Percentiles rank a stretch among this genome's conserved stretches.
Evolutionary conservation across 2,329 filamentous ascomycete species (phyloP).

Genomic region (Monosporascus sp.): DNA sequence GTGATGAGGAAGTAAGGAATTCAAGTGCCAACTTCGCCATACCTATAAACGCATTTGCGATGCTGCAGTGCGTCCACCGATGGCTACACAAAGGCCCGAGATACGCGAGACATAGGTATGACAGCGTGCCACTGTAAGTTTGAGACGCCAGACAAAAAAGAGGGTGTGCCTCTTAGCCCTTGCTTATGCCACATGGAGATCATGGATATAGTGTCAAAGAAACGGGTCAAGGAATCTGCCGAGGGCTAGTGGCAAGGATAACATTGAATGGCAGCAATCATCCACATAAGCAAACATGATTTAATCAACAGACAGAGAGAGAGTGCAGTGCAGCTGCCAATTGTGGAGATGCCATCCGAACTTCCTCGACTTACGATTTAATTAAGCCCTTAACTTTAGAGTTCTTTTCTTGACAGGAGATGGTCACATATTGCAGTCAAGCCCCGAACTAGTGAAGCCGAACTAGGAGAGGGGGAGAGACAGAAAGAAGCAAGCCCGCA

Average conservation of each 20-base stretch:
- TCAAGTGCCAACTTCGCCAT: not conserved
- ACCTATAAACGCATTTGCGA: not conserved
- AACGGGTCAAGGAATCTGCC: not conserved
- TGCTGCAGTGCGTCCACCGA: not conserved
- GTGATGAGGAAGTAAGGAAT: not conserved
- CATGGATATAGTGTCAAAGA: not conserved
- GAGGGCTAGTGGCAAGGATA: not conserved
- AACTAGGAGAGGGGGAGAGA: too few species aligned
- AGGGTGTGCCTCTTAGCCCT: not conserved
- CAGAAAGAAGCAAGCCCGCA: too few species aligned
- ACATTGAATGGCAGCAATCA: not conserved
- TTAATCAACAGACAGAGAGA: not conserved
- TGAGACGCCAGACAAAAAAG: not conserved
- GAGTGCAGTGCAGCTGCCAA: not conserved
- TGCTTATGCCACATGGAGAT: not conserved
- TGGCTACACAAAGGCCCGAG: slow-evolving; percentile 1
- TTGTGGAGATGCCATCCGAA: not conserved
- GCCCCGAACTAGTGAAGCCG: too few species aligned
- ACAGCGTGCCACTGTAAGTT: slow-evolving; percentile 1
- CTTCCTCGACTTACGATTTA: not conserved
- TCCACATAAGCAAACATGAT: not conserved
- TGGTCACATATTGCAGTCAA: too few species aligned
- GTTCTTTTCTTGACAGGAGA: too few species aligned
- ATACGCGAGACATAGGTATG: slow-evolving; percentile 6
- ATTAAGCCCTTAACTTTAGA: too few species aligned